These are phyloP conservation scores for Gigaspora rosea DNA, from an alignment of 192 early-diverging fungal genomes.

Conservation along the genomic window DNA sequence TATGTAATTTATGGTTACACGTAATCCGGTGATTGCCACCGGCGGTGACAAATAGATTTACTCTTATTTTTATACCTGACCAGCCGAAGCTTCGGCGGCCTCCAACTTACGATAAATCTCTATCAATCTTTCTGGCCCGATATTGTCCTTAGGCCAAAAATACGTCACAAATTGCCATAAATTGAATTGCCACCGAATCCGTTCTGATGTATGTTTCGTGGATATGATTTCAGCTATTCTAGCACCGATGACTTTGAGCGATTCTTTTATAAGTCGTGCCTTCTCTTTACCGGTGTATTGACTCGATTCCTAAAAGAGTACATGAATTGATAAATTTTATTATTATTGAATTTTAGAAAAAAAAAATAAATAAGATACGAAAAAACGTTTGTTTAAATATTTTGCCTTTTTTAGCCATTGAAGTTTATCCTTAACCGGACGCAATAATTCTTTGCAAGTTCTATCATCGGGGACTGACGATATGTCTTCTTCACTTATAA, in stretches of 20 bases:
- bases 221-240: constrained; percentile 44
- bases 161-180: constrained; percentile 31
- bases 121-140: constrained; percentile 4
- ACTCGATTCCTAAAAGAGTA: constrained; percentile 32
- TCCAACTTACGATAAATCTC: background rate
- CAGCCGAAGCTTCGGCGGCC: constrained; percentile 7
- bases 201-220: constrained; percentile 15
- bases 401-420: constrained; percentile 49
- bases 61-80: background rate
- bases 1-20: no score
- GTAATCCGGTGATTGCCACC: no score
- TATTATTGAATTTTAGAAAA: background rate
- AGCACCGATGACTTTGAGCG: constrained; percentile 53
- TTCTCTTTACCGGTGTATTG: constrained; percentile 41
- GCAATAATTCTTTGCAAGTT: constrained; percentile 67
- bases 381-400: background rate
- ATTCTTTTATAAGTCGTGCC: constrained; percentile 48
- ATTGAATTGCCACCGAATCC: constrained; percentile 21
- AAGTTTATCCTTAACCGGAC: constrained; percentile 64
- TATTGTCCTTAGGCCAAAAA: constrained; percentile 24
- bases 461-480: constrained; percentile 42
- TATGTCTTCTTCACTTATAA: background rate
- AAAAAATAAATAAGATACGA: background rate
- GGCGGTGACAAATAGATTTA: no score
- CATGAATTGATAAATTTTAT: background rate